A percentile compares a stretch with the other conserved stretches of the same genome.
phyloP scores from a whole-genome alignment of 163 green algal genomes.

The Chlamydomonas reinhardtii region DNA sequence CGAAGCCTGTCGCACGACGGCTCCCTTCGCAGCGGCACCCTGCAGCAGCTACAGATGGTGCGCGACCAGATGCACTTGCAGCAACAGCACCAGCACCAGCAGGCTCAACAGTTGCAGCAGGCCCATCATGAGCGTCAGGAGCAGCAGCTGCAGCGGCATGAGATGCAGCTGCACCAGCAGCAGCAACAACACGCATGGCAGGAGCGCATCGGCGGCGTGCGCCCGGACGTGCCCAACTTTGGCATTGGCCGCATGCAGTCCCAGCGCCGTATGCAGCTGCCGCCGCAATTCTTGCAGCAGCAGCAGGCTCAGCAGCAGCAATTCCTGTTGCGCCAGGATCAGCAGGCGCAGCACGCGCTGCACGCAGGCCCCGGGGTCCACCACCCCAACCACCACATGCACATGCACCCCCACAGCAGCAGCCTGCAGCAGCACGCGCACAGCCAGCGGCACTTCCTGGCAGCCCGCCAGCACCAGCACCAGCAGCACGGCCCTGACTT shows the following conservation, averaged over 20 bases:
- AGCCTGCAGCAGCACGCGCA: too few species aligned
- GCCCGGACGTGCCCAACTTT: background rate
- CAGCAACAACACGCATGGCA: background rate
- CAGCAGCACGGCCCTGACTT: background rate
- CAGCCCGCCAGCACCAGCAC: too few species aligned
- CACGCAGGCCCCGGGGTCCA: too few species aligned
- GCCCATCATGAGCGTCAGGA: background rate
- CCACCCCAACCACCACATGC: too few species aligned
- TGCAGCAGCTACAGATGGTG: background rate
- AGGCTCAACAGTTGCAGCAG: background rate
- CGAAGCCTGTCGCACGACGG: background rate
- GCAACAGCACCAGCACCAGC: background rate
- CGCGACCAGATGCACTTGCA: background rate
- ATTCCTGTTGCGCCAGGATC: background rate
- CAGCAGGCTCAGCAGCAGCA: too few species aligned
- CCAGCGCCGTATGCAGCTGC: background rate
- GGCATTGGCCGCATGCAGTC: background rate
- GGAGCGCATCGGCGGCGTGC: background rate
- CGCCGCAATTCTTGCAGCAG: background rate
- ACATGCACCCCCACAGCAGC: too few species aligned
- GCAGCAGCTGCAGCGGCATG: background rate
- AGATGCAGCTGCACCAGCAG: background rate
- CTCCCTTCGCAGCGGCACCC: background rate
- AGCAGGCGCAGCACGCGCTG: background rate
- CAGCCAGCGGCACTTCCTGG: too few species aligned